Conservation (phyloP, 1,139 yeast genomes). For the Yamadazyma siamensis region DNA sequence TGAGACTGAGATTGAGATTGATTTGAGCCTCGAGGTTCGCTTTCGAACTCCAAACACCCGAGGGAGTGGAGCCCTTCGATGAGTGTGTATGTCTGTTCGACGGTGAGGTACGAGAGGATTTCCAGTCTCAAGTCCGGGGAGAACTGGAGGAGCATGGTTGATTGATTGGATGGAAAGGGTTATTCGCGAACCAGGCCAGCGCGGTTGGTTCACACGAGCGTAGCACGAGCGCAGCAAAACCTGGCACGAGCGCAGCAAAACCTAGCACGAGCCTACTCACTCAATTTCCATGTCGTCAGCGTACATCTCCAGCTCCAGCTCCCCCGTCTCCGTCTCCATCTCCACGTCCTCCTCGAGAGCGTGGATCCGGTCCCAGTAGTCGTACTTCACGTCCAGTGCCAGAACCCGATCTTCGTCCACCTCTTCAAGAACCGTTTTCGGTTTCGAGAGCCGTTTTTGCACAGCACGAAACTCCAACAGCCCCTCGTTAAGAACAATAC, state of each 20-base stretch:
- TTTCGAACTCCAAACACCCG: too few species aligned
- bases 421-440: slow-evolving; percentile 14
- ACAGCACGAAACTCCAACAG: slow-evolving; percentile 18
- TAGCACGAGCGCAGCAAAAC: too few species aligned
- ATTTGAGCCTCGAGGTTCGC: too few species aligned
- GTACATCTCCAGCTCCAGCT: background rate
- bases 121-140: slow-evolving; percentile 25
- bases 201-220: too few species aligned
- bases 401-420: slow-evolving; percentile 11
- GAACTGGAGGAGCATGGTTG: too few species aligned
- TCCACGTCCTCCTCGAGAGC: slow-evolving; percentile 14
- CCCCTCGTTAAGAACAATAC: slow-evolving; percentile 27
- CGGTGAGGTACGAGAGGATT: slow-evolving; percentile 20
- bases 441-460: slow-evolving; percentile 9
- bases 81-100: slow-evolving; percentile 19
- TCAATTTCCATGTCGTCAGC: slow-evolving; percentile 4
- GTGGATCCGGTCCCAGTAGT: slow-evolving; percentile 36
- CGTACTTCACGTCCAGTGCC: slow-evolving; percentile 24
- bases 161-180: too few species aligned
- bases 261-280: too few species aligned
- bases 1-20: too few species aligned
- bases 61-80: too few species aligned
- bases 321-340: background rate
- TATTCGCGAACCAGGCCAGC: too few species aligned
- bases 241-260: too few species aligned